A percentile compares a stretch with the other conserved stretches of the same genome.
These are phyloP conservation scores for Sanghuangporus sanghuang DNA, from an alignment of 1,284 basidiomycete genomes.

Conservation along the genomic window DNA sequence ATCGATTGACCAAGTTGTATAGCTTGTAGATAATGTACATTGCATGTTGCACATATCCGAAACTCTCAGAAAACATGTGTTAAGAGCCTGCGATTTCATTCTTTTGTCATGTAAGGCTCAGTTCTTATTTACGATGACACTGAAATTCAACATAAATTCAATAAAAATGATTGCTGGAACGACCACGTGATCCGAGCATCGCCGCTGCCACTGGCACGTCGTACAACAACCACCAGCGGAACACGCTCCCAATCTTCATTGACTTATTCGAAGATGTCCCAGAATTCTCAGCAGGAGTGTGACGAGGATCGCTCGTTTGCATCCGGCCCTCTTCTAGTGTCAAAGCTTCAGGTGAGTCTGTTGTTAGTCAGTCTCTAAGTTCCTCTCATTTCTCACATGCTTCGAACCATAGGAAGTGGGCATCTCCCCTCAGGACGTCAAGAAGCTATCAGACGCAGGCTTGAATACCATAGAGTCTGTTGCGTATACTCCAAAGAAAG, in stretches of 20 bases:
- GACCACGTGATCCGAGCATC: slow-evolving; percentile 5
- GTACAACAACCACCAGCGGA: neutral
- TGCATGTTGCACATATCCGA: no score
- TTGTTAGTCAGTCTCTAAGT: slow-evolving; percentile 23
- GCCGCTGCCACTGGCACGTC: neutral
- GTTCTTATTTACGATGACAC: no score
- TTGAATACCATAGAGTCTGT: slow-evolving; percentile 94
- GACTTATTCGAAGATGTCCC: slow-evolving; percentile 30
- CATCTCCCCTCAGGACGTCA: slow-evolving; percentile 87
- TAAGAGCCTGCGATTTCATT: no score
- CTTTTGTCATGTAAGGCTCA: no score
- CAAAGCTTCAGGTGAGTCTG: slow-evolving; percentile 56
- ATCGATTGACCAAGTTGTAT: no score
- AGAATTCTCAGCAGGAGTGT: slow-evolving; percentile 46
- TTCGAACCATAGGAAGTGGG: slow-evolving; percentile 65
- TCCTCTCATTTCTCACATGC: neutral
- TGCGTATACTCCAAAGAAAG: slow-evolving; percentile 97
- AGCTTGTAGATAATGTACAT: no score
- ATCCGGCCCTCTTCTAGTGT: slow-evolving; percentile 74
- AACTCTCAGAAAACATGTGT: no score
- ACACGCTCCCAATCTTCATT: neutral
- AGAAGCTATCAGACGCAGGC: slow-evolving; percentile 93
- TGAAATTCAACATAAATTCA: no score
- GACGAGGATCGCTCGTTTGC: slow-evolving; percentile 49
- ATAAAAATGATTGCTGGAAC: neutral